These are phyloP conservation scores for Pseudogymnoascus sp. DNA, from an alignment of 2,329 filamentous ascomycete species.

Conservation along the genomic window DNA sequence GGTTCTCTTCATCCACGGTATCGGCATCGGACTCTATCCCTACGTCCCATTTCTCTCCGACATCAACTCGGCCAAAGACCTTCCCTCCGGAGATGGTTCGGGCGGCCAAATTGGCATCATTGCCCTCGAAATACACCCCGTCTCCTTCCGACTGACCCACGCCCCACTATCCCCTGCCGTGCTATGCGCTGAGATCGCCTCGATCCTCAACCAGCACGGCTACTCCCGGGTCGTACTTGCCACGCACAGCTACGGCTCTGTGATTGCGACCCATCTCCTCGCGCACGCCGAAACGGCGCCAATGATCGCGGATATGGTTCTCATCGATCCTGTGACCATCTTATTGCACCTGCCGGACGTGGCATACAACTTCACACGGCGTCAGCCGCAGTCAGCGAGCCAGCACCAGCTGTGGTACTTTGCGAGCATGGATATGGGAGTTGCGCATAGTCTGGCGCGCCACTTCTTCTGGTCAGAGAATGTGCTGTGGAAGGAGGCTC, in stretches of 20 bases:
- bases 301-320: slow-evolving; percentile 42
- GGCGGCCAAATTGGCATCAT: slow-evolving; percentile 49
- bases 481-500: slow-evolving; percentile 50
- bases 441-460: slow-evolving; percentile 48
- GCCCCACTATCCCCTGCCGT: slow-evolving; percentile 39
- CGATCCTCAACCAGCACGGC: slow-evolving; percentile 44
- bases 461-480: slow-evolving; percentile 57
- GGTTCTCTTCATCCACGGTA: slow-evolving; percentile 55
- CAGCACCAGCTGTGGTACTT: slow-evolving; percentile 55
- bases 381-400: slow-evolving; percentile 40
- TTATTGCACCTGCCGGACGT: slow-evolving; percentile 54
- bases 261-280: slow-evolving; percentile 49
- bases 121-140: slow-evolving; percentile 49
- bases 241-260: slow-evolving; percentile 46
- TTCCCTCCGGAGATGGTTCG: slow-evolving; percentile 22
- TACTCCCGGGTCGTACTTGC: slow-evolving; percentile 45
- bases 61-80: slow-evolving; percentile 31
- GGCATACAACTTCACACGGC: slow-evolving; percentile 51
- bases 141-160: slow-evolving; percentile 49
- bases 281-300: slow-evolving; percentile 29
- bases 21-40: slow-evolving; percentile 51
- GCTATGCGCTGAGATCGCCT: slow-evolving; percentile 44
- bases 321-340: slow-evolving; percentile 54
- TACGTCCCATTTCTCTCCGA: slow-evolving; percentile 48
- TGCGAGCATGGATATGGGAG: slow-evolving; percentile 48